phyloP scores from a whole-genome alignment of 306 rosid genomes.

The Casuarina cunninghamiana region DNA sequence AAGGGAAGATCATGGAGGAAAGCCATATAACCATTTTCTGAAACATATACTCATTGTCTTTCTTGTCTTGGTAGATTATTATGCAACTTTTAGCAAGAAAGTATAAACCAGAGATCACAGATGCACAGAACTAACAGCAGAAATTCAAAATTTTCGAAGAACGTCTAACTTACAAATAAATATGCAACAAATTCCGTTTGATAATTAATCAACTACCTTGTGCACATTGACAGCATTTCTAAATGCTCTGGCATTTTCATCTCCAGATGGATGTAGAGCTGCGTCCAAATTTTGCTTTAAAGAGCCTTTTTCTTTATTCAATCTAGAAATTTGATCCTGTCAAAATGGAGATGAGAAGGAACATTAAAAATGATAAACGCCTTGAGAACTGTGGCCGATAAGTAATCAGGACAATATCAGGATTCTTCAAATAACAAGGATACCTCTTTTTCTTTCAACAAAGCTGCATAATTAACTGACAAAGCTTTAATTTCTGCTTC shows the following conservation, averaged over 20 bases:
- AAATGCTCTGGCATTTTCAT: slow-evolving; percentile 49
- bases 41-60: not conserved
- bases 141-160: not conserved
- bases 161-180: not conserved
- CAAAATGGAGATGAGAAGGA: slow-evolving; percentile 31
- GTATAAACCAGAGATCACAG: not conserved
- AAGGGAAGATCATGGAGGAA: not conserved
- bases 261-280: slow-evolving; percentile 45
- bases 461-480: slow-evolving; percentile 87
- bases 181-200: not conserved
- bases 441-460: slow-evolving; percentile 93
- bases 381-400: slow-evolving; percentile 2
- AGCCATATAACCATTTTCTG: not conserved
- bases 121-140: slow-evolving; percentile 7
- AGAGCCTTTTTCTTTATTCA: slow-evolving; percentile 80
- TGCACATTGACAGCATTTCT: slow-evolving; percentile 43
- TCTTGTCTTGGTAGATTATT: not conserved
- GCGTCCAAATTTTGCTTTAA: slow-evolving; percentile 74
- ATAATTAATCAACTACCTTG: slow-evolving; percentile 44
- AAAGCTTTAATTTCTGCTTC: slow-evolving; percentile 91
- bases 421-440: slow-evolving; percentile 2
- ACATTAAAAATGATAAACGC: slow-evolving; percentile 21
- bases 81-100: slow-evolving; percentile 20
- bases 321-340: slow-evolving; percentile 72
- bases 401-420: slow-evolving; percentile 4